Conservation (phyloP, 2,329 filamentous ascomycete genomes). For the Penicillium sp. region DNA sequence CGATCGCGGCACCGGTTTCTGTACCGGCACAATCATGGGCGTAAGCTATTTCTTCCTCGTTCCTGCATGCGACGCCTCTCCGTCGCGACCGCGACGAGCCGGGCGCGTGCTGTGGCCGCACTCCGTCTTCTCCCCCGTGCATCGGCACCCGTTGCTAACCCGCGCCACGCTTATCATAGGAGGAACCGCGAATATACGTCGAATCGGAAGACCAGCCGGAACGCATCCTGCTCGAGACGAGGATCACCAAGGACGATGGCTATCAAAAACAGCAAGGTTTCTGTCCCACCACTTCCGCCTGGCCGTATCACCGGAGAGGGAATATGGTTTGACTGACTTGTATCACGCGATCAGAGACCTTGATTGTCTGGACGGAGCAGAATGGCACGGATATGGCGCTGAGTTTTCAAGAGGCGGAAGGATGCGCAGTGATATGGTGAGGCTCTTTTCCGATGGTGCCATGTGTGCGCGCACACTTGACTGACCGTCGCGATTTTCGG, state of each 20-base stretch:
- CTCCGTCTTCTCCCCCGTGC: slow-evolving; percentile 5
- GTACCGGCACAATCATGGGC: slow-evolving; percentile 68
- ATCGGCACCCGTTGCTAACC: slow-evolving; percentile 4
- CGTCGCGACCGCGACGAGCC: background rate
- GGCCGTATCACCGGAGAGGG: slow-evolving; percentile 11
- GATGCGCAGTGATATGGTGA: slow-evolving; percentile 87
- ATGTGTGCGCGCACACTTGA: slow-evolving; percentile 6
- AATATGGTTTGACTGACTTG: slow-evolving; percentile 19
- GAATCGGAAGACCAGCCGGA: slow-evolving; percentile 89
- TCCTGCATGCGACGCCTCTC: background rate
- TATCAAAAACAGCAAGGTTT: slow-evolving; percentile 97
- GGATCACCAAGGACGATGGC: slow-evolving; percentile 86
- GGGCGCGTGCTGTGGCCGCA: slow-evolving; percentile 11
- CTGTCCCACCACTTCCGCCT: slow-evolving; percentile 25
- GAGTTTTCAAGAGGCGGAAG: slow-evolving; percentile 95
- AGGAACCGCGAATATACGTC: slow-evolving; percentile 83
- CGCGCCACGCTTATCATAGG: slow-evolving; percentile 41
- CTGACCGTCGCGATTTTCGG: slow-evolving; percentile 20
- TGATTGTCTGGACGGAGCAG: slow-evolving; percentile 96
- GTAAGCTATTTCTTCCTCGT: slow-evolving; percentile 49
- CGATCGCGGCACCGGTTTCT: slow-evolving; percentile 94
- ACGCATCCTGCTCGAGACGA: slow-evolving; percentile 78
- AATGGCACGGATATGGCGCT: slow-evolving; percentile 94
- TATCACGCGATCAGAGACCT: slow-evolving; percentile 62
- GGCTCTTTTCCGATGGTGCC: background rate